Conservation (phyloP, 2,329 filamentous ascomycete genomes). For the Curvularia sp. region DNA sequence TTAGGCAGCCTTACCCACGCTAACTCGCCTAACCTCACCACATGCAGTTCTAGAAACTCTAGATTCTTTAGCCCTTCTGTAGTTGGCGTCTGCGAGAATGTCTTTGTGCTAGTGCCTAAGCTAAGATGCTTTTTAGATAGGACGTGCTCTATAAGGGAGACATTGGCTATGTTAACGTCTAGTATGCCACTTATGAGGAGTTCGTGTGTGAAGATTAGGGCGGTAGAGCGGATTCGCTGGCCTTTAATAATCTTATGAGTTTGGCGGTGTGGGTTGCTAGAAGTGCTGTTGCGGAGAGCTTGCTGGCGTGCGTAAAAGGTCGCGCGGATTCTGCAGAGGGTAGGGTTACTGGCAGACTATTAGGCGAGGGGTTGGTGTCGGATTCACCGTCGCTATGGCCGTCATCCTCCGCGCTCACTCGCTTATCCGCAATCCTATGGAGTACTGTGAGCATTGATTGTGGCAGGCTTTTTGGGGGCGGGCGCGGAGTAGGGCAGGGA, state of each 20-base stretch:
- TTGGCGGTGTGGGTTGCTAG: background rate
- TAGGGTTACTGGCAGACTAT: constrained; percentile 5
- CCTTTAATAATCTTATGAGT: background rate
- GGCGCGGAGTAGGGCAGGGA: background rate
- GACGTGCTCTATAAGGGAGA: background rate
- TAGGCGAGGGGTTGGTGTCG: constrained; percentile 28
- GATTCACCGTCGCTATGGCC: constrained; percentile 20
- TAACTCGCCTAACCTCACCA: background rate
- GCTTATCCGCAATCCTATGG: constrained; percentile 28
- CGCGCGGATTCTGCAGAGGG: constrained; percentile 13
- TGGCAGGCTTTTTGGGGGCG: constrained; percentile 16
- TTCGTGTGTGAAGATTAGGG: background rate
- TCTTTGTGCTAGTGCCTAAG: background rate
- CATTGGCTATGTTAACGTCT: background rate
- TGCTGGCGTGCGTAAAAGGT: background rate
- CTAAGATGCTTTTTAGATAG: background rate
- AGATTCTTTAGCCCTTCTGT: background rate
- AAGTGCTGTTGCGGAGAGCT: background rate
- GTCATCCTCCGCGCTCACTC: constrained; percentile 19
- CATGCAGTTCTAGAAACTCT: background rate
- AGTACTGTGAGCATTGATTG: constrained; percentile 40
- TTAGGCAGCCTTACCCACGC: too few relatives aligned
- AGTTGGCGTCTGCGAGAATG: background rate
- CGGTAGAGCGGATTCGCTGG: background rate
- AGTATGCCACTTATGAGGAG: background rate